Conservation (phyloP, 306 rosid genomes). For the Begonia peltatifolia region DNA sequence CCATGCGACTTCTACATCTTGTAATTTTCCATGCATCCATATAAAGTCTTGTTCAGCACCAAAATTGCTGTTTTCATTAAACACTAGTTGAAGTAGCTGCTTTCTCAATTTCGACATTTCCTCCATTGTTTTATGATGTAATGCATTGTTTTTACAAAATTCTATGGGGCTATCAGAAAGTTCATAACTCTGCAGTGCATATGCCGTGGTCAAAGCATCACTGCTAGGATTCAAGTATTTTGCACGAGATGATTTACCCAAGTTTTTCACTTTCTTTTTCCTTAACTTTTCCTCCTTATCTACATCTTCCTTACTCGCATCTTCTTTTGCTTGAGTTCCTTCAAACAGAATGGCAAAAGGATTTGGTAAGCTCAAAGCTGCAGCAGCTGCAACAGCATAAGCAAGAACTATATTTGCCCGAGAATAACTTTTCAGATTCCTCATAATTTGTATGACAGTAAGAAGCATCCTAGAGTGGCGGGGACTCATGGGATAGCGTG, state of each 20-base stretch:
- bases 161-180: slow-evolving; percentile 26
- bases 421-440: slow-evolving; percentile 25
- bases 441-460: slow-evolving; percentile 47
- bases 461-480: slow-evolving; percentile 94
- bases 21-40: slow-evolving; percentile 51
- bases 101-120: slow-evolving; percentile 86
- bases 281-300: slow-evolving; percentile 34
- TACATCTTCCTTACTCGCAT: slow-evolving; percentile 14
- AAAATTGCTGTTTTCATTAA: slow-evolving; percentile 27
- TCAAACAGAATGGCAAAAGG: slow-evolving; percentile 62
- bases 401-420: slow-evolving; percentile 51
- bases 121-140: slow-evolving; percentile 84
- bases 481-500: slow-evolving; percentile 82
- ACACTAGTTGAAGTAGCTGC: slow-evolving; percentile 60
- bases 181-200: slow-evolving; percentile 75
- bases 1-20: slow-evolving; percentile 59
- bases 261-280: slow-evolving; percentile 57
- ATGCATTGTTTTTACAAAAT: slow-evolving; percentile 52
- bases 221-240: slow-evolving; percentile 56
- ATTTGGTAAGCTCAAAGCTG: slow-evolving; percentile 77
- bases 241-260: slow-evolving; percentile 41
- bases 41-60: slow-evolving; percentile 40
- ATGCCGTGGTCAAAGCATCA: slow-evolving; percentile 63
- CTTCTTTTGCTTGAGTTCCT: slow-evolving; percentile 24
- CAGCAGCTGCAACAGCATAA: slow-evolving; percentile 70